phyloP scores from a whole-genome alignment of 805 yeast genomes.

The Wickerhamiella australiensis region DNA sequence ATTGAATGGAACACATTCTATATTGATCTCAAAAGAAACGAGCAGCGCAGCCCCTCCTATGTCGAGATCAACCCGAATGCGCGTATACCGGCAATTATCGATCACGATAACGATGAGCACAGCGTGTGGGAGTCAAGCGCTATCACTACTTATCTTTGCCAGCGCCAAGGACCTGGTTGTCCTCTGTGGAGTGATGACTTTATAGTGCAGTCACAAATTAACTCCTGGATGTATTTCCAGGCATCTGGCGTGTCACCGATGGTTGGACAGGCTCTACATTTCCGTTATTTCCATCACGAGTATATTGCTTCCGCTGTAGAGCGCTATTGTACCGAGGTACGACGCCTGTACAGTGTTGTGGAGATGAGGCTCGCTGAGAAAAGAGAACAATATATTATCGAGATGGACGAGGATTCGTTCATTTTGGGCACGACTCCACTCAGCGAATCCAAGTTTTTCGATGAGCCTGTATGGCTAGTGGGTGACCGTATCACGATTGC shows the following conservation, averaged over 20 bases:
- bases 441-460: slow-evolving; percentile 74
- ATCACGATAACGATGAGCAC: slow-evolving; percentile 67
- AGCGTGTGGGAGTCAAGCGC: slow-evolving; percentile 95
- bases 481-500: slow-evolving; percentile 75
- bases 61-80: slow-evolving; percentile 93
- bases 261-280: slow-evolving; percentile 95
- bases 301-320: slow-evolving; percentile 82
- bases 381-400: slow-evolving; percentile 82
- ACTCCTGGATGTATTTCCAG: slow-evolving; percentile 86
- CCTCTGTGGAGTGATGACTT: slow-evolving; percentile 69
- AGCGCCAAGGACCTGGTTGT: slow-evolving; percentile 43
- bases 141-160: slow-evolving; percentile 59
- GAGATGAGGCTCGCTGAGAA: slow-evolving; percentile 93
- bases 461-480: slow-evolving; percentile 90
- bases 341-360: slow-evolving; percentile 84
- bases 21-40: slow-evolving; percentile 75
- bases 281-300: slow-evolving; percentile 77
- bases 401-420: slow-evolving; percentile 75
- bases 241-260: slow-evolving; percentile 97
- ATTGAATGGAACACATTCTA: slow-evolving; percentile 69
- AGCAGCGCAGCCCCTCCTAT: slow-evolving; percentile 87
- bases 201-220: slow-evolving; percentile 70
- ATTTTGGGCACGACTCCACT: slow-evolving; percentile 80
- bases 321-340: slow-evolving; percentile 80
- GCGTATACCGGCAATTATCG: slow-evolving; percentile 86